Base-by-base conservation (phyloP, 495 filamentous ascomycete genomes). In the Daldinia concentrica region DNA sequence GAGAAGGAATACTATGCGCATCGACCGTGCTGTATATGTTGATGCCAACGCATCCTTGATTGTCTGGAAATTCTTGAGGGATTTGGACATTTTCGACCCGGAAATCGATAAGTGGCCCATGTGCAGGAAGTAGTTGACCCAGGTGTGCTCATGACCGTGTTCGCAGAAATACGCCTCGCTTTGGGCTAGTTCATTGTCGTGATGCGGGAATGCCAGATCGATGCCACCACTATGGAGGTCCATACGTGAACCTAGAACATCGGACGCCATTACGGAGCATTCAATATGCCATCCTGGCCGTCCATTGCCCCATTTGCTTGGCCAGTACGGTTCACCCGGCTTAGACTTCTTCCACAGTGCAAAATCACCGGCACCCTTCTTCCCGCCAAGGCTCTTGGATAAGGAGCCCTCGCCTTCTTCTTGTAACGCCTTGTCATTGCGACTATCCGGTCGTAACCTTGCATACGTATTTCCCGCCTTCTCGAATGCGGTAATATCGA, bases 251-350 rank as follows among this genome's bases (percentile, higher is more conserved):
- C 95, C 95, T 5, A 99, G 83, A 34, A 91, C 88, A 62, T 93
- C 91, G 2, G 91, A 94, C 0, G 94, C 94, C 95, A 99, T 99
- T 1, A 93, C 94, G 0, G 92, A 95, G 87, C 95, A 99, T 82
- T 99, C 95, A 56, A 99, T 98, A 79, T 98, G 95, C 95, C 93
- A 98, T 15, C 95, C 95, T 0, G 95, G 95, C 19, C 95, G 85
- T 27, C 95, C 94, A 52, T 87, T 83, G 8, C 94, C 93, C 95
- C 95, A 99, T 5, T 86, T 86, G 72, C 90, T 93, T 11, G 88
- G 81, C 95, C 95, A 99, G 66, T 86, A 91, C 1, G 95, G 95
- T 82, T 99, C 95, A 39, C 95, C 95, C 4, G 91, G 87, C 80
- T 96, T 98, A 0, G 90, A 93, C 39, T 91, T 87, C 81, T 99